Evolutionary conservation across 148 eudicot genomes (phyloP).

Genomic region (Fagopyrum tataricum): DNA sequence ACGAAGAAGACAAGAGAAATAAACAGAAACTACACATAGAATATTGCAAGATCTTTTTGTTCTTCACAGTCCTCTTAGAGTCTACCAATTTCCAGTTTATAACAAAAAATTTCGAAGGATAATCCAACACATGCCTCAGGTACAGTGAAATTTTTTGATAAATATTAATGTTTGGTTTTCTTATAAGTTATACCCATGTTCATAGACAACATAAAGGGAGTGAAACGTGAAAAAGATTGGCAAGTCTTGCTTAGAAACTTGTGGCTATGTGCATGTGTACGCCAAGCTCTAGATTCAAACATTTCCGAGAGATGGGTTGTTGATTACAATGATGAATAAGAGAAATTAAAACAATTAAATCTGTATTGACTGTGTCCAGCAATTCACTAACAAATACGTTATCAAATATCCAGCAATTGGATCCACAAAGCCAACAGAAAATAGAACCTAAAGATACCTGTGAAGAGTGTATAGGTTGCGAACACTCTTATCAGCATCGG

Average conservation of each 20-base stretch:
- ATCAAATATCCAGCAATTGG: background rate
- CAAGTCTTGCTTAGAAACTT: background rate
- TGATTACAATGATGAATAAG: background rate
- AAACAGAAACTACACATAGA: background rate
- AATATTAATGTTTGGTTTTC: background rate
- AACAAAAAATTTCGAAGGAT: background rate
- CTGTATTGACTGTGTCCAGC: background rate
- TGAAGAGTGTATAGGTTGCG: conserved; percentile 87
- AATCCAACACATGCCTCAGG: background rate
- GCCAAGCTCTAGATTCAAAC: background rate
- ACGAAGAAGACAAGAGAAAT: background rate
- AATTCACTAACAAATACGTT: background rate
- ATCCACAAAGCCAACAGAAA: background rate
- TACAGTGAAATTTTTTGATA: background rate
- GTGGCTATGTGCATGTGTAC: background rate
- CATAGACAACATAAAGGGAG: background rate
- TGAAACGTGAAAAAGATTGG: background rate
- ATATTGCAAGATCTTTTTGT: background rate
- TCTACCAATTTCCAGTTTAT: background rate
- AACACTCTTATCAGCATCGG: conserved; percentile 80
- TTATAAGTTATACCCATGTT: background rate
- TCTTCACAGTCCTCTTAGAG: background rate
- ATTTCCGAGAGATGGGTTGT: background rate
- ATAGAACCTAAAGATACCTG: conserved; percentile 39
- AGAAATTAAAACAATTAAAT: background rate